Evolutionary conservation across 805 yeast species (phyloP).

Genomic region (Candida tammaniensis): DNA sequence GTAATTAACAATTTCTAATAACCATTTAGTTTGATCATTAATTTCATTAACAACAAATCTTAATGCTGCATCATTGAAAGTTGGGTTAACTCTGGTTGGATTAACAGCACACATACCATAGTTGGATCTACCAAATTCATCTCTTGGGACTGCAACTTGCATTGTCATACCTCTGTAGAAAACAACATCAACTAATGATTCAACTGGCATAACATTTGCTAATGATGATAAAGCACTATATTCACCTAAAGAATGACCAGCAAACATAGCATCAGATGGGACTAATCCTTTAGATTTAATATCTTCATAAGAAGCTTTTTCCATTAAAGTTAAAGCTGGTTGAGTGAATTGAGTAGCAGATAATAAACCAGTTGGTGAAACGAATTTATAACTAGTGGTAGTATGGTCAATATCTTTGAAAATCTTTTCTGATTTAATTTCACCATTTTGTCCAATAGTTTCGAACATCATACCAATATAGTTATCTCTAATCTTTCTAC

Average conservation of each 20-base stretch:
- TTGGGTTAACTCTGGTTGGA: constrained; percentile 86
- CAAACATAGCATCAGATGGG: constrained; percentile 90
- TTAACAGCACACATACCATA: constrained; percentile 99
- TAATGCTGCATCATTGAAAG: constrained; percentile 90
- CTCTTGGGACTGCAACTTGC: constrained; percentile 99
- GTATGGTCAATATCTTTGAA: constrained; percentile 85
- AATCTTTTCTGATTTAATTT: constrained; percentile 85
- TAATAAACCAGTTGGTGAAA: constrained; percentile 89
- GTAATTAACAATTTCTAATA: constrained; percentile 96
- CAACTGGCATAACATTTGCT: constrained; percentile 98
- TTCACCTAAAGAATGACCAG: constrained; percentile 99
- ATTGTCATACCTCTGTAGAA: constrained; percentile 99
- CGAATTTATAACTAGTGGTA: constrained; percentile 84
- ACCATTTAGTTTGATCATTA: constrained; percentile 81
- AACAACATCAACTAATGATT: constrained; percentile 93
- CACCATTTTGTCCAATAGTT: constrained; percentile 82
- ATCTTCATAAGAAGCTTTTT: constrained; percentile 97
- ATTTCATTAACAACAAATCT: constrained; percentile 92
- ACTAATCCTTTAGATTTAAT: constrained; percentile 94
- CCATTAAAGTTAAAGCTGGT: constrained; percentile 99
- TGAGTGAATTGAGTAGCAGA: constrained; percentile 99
- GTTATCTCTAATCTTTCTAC: constrained; percentile 91
- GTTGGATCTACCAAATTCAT: constrained; percentile 89
- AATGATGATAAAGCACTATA: constrained; percentile 95
- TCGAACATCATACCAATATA: constrained; percentile 97